Percentiles rank a stretch among this genome's conserved stretches.
Evolutionary conservation across 345 rosid genomes (phyloP).

Genomic region (Melastoma malabathricum): DNA sequence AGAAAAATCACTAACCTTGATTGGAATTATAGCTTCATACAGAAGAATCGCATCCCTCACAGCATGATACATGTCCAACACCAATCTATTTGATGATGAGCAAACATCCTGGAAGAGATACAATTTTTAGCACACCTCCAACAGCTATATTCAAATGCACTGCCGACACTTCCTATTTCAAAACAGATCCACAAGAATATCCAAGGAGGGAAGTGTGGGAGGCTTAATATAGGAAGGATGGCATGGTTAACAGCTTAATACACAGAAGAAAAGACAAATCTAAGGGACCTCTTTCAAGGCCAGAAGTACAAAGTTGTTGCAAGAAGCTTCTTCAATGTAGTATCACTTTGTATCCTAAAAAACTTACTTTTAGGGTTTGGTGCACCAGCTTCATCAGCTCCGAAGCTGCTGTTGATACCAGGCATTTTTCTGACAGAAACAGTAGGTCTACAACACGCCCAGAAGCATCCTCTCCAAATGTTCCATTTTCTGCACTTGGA

Average conservation of each 20-base stretch:
- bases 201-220: too few species aligned
- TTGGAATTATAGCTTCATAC: constrained; percentile 83
- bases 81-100: constrained; percentile 76
- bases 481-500: constrained; percentile 18
- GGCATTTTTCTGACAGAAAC: constrained; percentile 62
- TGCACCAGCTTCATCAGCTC: constrained; percentile 77
- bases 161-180: too few species aligned
- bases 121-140: neutral
- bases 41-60: constrained; percentile 78
- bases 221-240: too few species aligned
- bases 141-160: too few species aligned
- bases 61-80: constrained; percentile 70
- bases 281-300: too few species aligned
- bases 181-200: too few species aligned
- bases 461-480: constrained; percentile 20
- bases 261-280: too few species aligned
- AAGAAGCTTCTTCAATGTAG: neutral
- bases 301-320: too few species aligned
- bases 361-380: constrained; percentile 60
- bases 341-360: neutral
- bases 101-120: constrained; percentile 56
- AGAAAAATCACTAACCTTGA: constrained; percentile 58
- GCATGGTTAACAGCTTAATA: too few species aligned
- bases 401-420: constrained; percentile 77
- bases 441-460: constrained; percentile 56